Conservation (phyloP, 352 stramenopile species). For the Globisporangium solare region DNA sequence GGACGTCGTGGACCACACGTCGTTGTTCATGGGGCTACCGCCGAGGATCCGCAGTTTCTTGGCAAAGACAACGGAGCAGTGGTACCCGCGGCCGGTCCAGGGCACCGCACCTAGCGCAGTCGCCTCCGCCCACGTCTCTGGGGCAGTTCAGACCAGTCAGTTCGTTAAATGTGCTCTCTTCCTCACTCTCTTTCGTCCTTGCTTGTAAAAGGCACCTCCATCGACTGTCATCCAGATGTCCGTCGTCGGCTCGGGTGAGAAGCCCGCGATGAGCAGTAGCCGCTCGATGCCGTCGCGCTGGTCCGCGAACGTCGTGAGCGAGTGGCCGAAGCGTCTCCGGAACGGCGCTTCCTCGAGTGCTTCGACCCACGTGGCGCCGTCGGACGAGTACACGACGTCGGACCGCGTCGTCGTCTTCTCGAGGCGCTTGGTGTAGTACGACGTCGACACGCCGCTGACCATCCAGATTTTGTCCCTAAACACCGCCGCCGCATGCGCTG, state of each 20-base stretch:
- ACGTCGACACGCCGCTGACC: conserved; percentile 63
- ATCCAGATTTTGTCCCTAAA: conserved; percentile 66
- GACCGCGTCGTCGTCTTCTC: conserved; percentile 63
- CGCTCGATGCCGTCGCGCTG: conserved; percentile 40
- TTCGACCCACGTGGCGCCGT: conserved; percentile 56
- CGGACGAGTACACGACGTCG: conserved; percentile 54
- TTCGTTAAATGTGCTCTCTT: neutral
- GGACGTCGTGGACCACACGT: conserved; percentile 69
- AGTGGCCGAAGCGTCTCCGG: conserved; percentile 65
- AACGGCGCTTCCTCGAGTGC: conserved; percentile 74
- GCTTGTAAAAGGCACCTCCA: conserved; percentile 29
- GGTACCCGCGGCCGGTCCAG: conserved; percentile 64
- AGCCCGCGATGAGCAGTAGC: conserved; percentile 60
- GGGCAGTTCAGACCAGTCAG: neutral
- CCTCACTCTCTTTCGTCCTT: no score
- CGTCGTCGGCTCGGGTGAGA: conserved; percentile 66
- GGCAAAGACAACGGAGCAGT: conserved; percentile 66
- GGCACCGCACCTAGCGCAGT: conserved; percentile 19
- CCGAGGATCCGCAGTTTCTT: conserved; percentile 63
- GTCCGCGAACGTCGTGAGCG: conserved; percentile 58
- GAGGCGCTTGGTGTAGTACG: conserved; percentile 73
- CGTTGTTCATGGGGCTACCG: conserved; percentile 74
- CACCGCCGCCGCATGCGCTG: conserved; percentile 59
- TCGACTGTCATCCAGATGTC: conserved; percentile 72
- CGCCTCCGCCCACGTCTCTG: conserved; percentile 45